Evolutionary conservation across 371 early-diverging fungal genomes (phyloP).

Genomic region (Lichtheimia ramosa): DNA sequence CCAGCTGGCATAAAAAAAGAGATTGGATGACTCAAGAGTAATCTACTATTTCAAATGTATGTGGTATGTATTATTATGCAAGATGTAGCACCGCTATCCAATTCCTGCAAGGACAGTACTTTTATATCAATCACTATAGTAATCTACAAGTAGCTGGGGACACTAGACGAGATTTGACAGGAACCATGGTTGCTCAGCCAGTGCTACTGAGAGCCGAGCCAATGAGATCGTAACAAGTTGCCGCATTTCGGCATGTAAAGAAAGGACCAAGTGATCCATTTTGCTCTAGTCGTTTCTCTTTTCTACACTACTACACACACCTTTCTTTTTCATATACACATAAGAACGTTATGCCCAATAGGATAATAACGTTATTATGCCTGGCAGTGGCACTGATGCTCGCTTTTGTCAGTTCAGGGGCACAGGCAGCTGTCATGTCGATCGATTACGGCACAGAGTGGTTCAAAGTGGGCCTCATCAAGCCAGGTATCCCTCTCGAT

Average conservation of each 20-base stretch:
- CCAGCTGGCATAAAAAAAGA: too few species aligned
- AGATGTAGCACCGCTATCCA: too few species aligned
- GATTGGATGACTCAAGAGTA: too few species aligned
- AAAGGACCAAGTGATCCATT: background rate
- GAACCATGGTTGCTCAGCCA: background rate
- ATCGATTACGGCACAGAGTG: constrained; percentile 97
- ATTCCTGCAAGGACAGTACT: too few species aligned
- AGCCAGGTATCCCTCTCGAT: constrained; percentile 88
- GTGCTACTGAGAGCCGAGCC: background rate
- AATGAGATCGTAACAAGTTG: background rate
- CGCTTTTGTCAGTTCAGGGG: background rate
- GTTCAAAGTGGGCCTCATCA: constrained; percentile 93
- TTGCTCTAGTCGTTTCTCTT: background rate
- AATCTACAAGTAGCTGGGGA: too few species aligned
- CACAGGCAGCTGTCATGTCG: constrained; percentile 78
- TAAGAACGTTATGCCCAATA: background rate
- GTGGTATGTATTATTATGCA: too few species aligned
- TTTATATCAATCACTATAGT: too few species aligned
- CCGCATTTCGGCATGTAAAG: background rate
- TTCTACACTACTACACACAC: background rate
- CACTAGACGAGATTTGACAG: background rate
- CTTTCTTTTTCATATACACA: background rate
- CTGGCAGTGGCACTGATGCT: background rate
- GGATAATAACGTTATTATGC: constrained; percentile 9
- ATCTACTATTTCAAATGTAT: too few species aligned